A percentile compares a stretch with the other conserved stretches of the same genome.
Evolutionary conservation across 345 rosid genomes (phyloP).

Genomic region (Aquilaria sinensis): DNA sequence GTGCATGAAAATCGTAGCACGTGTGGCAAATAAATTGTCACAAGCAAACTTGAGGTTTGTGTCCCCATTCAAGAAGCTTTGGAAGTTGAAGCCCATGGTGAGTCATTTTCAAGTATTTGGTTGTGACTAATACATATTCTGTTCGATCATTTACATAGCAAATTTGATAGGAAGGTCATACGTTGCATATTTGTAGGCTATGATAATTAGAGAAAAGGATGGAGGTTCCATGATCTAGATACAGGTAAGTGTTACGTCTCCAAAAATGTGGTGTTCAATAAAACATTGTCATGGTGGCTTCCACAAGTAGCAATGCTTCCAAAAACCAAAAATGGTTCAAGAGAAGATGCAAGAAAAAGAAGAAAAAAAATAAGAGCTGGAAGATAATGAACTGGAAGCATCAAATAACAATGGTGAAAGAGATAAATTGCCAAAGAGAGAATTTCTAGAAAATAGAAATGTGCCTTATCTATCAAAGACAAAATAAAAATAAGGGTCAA

Average conservation of each 20-base stretch:
- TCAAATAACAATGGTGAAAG: too few species aligned
- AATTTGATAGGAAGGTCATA: conserved; percentile 7
- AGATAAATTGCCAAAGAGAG: too few species aligned
- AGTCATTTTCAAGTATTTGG: conserved; percentile 9
- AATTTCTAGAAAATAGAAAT: too few species aligned
- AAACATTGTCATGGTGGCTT: too few species aligned
- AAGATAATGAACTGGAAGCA: too few species aligned
- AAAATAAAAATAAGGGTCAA: too few species aligned
- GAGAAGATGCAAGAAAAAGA: too few species aligned
- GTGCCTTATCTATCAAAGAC: too few species aligned
- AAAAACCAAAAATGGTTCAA: too few species aligned
- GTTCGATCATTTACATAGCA: conserved; percentile 1
- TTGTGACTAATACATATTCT: conserved; percentile 1
- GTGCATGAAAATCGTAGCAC: conserved; percentile 2
- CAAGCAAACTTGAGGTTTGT: neutral
- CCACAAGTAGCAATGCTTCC: too few species aligned
- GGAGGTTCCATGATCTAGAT: conserved; percentile 6
- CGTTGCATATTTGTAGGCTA: conserved; percentile 5
- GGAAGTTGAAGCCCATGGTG: conserved; percentile 1
- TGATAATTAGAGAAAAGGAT: neutral
- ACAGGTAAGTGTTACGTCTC: neutral
- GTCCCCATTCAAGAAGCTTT: neutral
- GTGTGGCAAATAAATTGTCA: neutral
- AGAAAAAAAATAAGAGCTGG: neutral
- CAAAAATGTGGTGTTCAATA: too few species aligned